Base-by-base conservation (phyloP, 2,329 filamentous ascomycete genomes). In the Paecilomyces sp. region DNA sequence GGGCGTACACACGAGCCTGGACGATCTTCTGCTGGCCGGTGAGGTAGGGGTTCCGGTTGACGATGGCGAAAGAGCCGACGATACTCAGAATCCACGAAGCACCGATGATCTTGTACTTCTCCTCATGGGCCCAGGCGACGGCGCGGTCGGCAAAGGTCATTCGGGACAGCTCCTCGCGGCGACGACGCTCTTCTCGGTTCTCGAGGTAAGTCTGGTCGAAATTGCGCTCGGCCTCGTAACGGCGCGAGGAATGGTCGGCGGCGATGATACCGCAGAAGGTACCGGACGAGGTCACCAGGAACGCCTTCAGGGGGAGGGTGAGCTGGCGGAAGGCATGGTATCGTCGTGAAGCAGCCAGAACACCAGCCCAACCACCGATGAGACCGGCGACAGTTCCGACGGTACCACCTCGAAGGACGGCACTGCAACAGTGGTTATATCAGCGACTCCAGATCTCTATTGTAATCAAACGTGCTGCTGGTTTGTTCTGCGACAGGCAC, bases 1-100 rank as follows among this genome's bases (percentile, higher is more conserved):
- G 92, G 3, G 92, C 92, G 77, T 96, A 96, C 65, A 97, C 89
- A 84, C 92, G 88, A 25, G 92, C 92, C 82, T 97, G 92, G 15
- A 97, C 92, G 24, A 97, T 79, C 82, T 96, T 96, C 81, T 97
- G 92, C 62, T 84, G 79, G 1, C 86, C 87, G 56, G 83, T 85
- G 54, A 96, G 81, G 72, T 88, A 90, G 65, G 84, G 87, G 73
- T 91, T 91, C 63, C 91, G 85, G 70, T 88, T 86, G 64, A 97
- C 91, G 31, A 95, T 74, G 58, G 81, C 85, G 65, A 94, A 84
- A 3, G 90, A 88, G 51, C 88, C 76, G 61, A 82, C 86, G 86
- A 97, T 93, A 68, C 86, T 87, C 47, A 88, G 89, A 13, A 93
- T 76, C 92, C 92, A 97, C 24, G 86, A 88, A 56, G 80, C 83